These are phyloP conservation scores for Candida andamanensis DNA, from an alignment of 805 yeast species.

Conservation along the genomic window DNA sequence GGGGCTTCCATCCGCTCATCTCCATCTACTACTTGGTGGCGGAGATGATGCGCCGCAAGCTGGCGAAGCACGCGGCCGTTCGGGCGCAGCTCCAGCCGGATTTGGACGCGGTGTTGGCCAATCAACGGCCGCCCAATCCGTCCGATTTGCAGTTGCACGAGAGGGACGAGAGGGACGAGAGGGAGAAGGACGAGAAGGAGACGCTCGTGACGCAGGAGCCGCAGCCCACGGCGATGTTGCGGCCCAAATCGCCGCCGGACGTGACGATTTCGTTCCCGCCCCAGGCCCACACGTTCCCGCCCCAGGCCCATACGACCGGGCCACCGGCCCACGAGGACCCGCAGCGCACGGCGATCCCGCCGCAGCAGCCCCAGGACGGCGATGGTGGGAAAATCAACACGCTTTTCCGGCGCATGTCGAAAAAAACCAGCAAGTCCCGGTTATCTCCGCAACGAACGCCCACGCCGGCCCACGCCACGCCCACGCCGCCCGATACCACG, in stretches of 20 bases:
- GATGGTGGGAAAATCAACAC: conserved; percentile 29
- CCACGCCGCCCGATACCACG: conserved; percentile 8
- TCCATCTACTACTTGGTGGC: conserved; percentile 83
- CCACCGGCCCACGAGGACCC: conserved; percentile 25
- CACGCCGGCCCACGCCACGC: not conserved
- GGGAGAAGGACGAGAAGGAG: conserved; percentile 2
- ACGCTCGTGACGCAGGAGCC: conserved; percentile 7
- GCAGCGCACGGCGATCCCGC: too few species aligned
- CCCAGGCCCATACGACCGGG: conserved; percentile 4
- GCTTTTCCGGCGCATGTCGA: conserved; percentile 33
- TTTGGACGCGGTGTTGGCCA: conserved; percentile 3
- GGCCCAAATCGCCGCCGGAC: conserved; percentile 6
- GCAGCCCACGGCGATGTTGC: conserved; percentile 4
- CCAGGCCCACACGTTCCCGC: conserved; percentile 31
- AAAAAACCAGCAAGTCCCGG: conserved; percentile 13
- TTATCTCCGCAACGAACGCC: conserved; percentile 9
- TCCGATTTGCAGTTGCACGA: conserved; percentile 5
- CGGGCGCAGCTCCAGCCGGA: conserved; percentile 22
- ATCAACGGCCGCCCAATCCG: not conserved
- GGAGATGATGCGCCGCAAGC: conserved; percentile 73
- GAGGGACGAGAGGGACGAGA: conserved; percentile 4
- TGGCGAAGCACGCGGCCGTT: conserved; percentile 49
- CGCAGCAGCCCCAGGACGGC: conserved; percentile 33
- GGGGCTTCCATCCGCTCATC: conserved; percentile 81
- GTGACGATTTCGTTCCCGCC: conserved; percentile 27